A percentile compares a stretch with the other conserved stretches of the same genome.
Evolutionary conservation across 495 filamentous ascomycete genomes (phyloP).

Genomic region (Trichodelitschia bisporula): DNA sequence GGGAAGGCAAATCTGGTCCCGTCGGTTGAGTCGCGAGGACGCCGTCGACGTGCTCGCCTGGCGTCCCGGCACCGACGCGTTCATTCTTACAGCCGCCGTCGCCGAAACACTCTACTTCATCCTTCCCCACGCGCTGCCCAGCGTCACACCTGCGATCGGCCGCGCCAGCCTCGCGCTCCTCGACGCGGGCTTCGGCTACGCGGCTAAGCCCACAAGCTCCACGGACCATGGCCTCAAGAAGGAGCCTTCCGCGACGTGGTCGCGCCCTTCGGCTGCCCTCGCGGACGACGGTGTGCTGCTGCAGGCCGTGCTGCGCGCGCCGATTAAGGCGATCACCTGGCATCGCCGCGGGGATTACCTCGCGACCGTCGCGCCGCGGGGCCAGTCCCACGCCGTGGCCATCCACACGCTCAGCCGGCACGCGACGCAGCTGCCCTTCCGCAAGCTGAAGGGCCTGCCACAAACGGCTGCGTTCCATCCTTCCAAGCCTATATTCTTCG

Average conservation of each 20-base stretch:
- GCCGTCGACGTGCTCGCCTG: constrained; percentile 71
- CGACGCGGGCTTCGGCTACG: constrained; percentile 76
- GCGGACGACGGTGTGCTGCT: constrained; percentile 54
- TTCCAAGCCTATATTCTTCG: constrained; percentile 74
- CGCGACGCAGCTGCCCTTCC: constrained; percentile 82
- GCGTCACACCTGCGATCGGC: constrained; percentile 46
- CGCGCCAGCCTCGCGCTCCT: constrained; percentile 47
- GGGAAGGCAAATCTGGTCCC: constrained; percentile 70
- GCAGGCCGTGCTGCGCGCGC: constrained; percentile 52
- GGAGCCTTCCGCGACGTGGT: constrained; percentile 56
- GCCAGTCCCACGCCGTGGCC: constrained; percentile 60
- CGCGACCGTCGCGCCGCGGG: constrained; percentile 61
- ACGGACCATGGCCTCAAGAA: constrained; percentile 34
- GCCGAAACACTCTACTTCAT: constrained; percentile 71
- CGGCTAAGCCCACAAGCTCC: constrained; percentile 34
- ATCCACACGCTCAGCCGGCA: constrained; percentile 94
- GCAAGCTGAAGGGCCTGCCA: constrained; percentile 54
- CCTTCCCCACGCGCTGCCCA: constrained; percentile 31
- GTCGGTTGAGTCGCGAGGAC: constrained; percentile 39
- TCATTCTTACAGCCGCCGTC: constrained; percentile 57
- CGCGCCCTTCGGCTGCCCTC: constrained; percentile 46
- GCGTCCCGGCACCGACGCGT: constrained; percentile 61
- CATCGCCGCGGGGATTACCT: constrained; percentile 90
- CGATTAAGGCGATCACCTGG: constrained; percentile 80
- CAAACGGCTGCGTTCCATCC: constrained; percentile 91